Evolutionary conservation across 371 early-diverging fungal genomes (phyloP), one percentile per base, ranked within the genome.

Genomic region (Mortierella sp.): DNA sequence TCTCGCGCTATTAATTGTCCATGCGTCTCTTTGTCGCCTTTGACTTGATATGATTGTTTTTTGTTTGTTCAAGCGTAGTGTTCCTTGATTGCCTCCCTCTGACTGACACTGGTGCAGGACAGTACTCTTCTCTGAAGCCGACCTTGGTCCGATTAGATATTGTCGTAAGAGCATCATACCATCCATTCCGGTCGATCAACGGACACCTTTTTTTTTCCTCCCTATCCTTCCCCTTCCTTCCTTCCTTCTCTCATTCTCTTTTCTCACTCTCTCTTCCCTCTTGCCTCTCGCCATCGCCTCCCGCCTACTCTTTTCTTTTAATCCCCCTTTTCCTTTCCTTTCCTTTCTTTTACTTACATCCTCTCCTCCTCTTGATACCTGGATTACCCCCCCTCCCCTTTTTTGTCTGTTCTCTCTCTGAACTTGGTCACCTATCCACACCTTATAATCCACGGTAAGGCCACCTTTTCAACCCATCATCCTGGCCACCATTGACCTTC

Each of bases 101-200:
- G 55, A 48, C 54, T 32, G 29, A 48, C 63, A 32, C 58, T 46
- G 71, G 77, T 77, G 71, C 77, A 77, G 72, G 56, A 71, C 48
- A 77, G 77, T 72, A 60, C 77, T 32, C 21, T 24, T 48, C 49
- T 38, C 38, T 65, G 65, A 65, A 65, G 10, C 38, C 65, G 38
- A 65, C 65, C 65, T 65, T 65, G 65, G 72, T 35, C 72, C 72
- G 21, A 72, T 72, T 72, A 32, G 72, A 72, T 51, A 72, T 72
- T 60, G 3, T 38, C 38, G 38, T 38, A 65, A 65, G 24, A 65
- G 65, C 65, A 38, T 38, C 65, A 38, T 18, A 14, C 55, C 58
- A 56, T n/a, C 74, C 41, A 35, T 71, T 41, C 43, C 27, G 27
- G 38, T 27, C 74, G 55, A 56, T 43, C 56, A 38, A 51, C 38